Evolutionary conservation across 768 basidiomycete genomes (phyloP).

Genomic region (Mycena chlorophos): DNA sequence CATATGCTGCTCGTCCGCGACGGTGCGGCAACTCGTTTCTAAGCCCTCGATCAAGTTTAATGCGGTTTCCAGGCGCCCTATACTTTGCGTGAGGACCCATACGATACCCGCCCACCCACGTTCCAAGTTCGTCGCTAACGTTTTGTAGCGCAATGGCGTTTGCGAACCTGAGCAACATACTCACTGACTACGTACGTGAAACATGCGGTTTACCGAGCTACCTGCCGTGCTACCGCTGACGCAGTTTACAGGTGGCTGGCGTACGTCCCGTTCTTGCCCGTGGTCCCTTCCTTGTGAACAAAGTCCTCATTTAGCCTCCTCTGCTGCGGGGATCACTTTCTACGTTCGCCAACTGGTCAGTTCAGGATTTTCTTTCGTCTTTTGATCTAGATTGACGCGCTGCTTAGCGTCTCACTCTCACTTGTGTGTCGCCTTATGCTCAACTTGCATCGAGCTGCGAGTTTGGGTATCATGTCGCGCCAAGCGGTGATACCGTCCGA

Average conservation of each 20-base stretch:
- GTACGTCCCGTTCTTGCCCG: not conserved
- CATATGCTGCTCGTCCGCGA: slow-evolving; percentile 1
- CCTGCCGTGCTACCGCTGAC: not conserved
- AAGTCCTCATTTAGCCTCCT: not conserved
- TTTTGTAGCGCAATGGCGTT: not conserved
- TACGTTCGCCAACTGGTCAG: not conserved
- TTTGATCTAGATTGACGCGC: not conserved
- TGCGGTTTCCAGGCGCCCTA: not conserved
- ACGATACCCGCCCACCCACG: not conserved
- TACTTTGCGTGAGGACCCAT: slow-evolving; percentile 1
- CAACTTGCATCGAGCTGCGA: not conserved
- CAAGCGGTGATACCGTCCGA: not conserved
- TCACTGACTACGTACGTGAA: not conserved
- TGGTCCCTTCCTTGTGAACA: not conserved
- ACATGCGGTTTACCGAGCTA: not conserved
- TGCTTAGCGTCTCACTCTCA: not conserved
- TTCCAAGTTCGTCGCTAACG: not conserved
- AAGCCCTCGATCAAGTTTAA: not conserved
- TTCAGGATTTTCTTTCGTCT: not conserved
- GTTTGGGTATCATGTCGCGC: not conserved
- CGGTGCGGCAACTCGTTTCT: not conserved
- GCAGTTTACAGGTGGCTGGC: not conserved
- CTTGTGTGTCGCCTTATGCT: not conserved
- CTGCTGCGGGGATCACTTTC: not conserved
- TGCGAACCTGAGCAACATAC: not conserved